Evolutionary conservation across 495 filamentous ascomycete species (phyloP).

Genomic region (Chaetomium tenue): DNA sequence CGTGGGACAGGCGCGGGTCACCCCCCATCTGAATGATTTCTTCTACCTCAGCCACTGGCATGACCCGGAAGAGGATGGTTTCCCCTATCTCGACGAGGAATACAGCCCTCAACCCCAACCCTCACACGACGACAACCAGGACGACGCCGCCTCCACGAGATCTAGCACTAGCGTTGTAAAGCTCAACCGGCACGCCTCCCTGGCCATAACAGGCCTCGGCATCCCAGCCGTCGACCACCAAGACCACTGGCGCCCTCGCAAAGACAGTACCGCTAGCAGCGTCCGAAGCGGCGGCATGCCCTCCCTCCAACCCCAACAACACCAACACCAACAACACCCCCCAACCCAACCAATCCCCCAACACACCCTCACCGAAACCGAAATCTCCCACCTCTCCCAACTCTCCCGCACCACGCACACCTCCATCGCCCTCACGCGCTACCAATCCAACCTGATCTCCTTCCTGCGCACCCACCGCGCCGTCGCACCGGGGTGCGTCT

Average conservation of each 20-base stretch:
- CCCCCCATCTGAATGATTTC: constrained; percentile 68
- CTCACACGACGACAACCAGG: not conserved
- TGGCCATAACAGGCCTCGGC: not conserved
- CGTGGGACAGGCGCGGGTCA: constrained; percentile 47
- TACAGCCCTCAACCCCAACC: constrained; percentile 9
- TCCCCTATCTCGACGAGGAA: constrained; percentile 64
- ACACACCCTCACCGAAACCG: constrained; percentile 35
- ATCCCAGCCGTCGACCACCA: not conserved
- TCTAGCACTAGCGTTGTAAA: constrained; percentile 36
- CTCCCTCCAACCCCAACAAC: not conserved
- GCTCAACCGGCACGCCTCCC: constrained; percentile 16
- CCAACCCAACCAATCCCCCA: not conserved
- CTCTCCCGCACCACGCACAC: constrained; percentile 33
- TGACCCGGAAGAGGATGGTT: constrained; percentile 67
- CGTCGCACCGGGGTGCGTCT: constrained; percentile 66
- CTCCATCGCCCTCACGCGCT: constrained; percentile 66
- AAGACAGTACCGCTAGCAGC: constrained; percentile 13
- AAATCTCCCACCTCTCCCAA: constrained; percentile 42
- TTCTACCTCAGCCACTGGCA: constrained; percentile 90
- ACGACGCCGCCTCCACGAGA: constrained; percentile 35
- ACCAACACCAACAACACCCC: not conserved
- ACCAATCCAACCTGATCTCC: constrained; percentile 78
- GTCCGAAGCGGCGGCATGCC: not conserved
- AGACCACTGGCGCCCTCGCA: constrained; percentile 8
- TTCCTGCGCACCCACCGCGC: constrained; percentile 86